Conservation (phyloP, 805 yeast genomes). For the Kluyveromyces nonfermentans region DNA sequence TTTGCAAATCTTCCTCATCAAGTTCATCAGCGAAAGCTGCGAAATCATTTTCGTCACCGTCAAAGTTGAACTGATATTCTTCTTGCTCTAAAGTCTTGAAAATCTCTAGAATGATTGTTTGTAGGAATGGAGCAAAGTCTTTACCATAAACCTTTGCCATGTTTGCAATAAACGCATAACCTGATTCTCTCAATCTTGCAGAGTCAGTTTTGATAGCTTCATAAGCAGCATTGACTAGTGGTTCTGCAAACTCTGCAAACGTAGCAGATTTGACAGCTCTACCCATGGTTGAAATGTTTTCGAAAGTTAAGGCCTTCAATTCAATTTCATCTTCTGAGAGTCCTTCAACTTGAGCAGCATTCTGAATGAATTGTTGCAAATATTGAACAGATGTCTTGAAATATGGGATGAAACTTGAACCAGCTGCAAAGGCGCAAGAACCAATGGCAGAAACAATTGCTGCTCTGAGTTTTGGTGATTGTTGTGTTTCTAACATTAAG, state of each 20-base stretch:
- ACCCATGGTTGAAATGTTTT: constrained; percentile 89
- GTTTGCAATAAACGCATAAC: constrained; percentile 85
- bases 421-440: constrained; percentile 92
- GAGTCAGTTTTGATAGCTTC: constrained; percentile 65
- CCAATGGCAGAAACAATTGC: constrained; percentile 93
- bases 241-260: constrained; percentile 77
- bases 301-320: constrained; percentile 85
- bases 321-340: constrained; percentile 84
- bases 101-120: constrained; percentile 73
- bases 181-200: constrained; percentile 86
- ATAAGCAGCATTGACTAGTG: constrained; percentile 82
- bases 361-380: constrained; percentile 72
- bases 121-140: constrained; percentile 80
- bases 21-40: constrained; percentile 38
- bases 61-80: constrained; percentile 63
- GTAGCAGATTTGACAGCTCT: constrained; percentile 91
- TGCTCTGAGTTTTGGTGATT: constrained; percentile 59
- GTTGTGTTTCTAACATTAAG: constrained; percentile 69
- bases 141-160: constrained; percentile 92
- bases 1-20: constrained; percentile 54
- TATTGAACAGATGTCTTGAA: constrained; percentile 72
- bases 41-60: constrained; percentile 40
- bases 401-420: constrained; percentile 78
- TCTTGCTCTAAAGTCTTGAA: constrained; percentile 77
- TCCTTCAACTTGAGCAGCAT: constrained; percentile 60